Evolutionary conservation across 2,329 filamentous ascomycete genomes (phyloP).

Genomic region (Bipolaris cookei): DNA sequence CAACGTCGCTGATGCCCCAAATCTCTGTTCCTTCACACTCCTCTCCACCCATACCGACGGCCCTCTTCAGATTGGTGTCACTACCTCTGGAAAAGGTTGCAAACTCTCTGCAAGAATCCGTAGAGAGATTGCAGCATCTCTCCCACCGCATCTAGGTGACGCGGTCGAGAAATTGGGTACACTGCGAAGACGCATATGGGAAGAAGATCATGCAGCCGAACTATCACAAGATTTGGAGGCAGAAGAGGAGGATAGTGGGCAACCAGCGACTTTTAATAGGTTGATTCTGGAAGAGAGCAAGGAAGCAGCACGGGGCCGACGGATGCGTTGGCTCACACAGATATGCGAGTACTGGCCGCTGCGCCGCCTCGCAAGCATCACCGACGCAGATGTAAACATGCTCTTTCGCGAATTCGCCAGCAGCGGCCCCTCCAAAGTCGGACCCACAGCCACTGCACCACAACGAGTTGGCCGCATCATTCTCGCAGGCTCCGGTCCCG

Average conservation of each 20-base stretch:
- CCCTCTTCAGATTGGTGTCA: constrained; percentile 91
- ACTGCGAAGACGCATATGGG: constrained; percentile 50
- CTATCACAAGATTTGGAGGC: constrained; percentile 54
- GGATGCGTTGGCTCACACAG: constrained; percentile 92
- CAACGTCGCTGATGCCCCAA: constrained; percentile 87
- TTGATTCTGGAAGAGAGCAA: constrained; percentile 76
- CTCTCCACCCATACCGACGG: constrained; percentile 89
- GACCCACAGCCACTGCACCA: constrained; percentile 25
- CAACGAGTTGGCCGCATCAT: constrained; percentile 71
- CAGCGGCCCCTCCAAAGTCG: constrained; percentile 45
- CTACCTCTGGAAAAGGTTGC: constrained; percentile 92
- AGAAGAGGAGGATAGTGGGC: constrained; percentile 70
- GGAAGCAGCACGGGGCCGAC: constrained; percentile 75
- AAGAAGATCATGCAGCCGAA: constrained; percentile 59
- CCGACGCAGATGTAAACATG: constrained; percentile 76
- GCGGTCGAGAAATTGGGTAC: constrained; percentile 79
- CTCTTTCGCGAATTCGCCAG: constrained; percentile 75
- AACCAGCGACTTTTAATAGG: constrained; percentile 82
- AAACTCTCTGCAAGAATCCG: constrained; percentile 90
- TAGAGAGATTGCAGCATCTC: constrained; percentile 80
- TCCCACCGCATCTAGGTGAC: constrained; percentile 76
- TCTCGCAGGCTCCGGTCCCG: constrained; percentile 89
- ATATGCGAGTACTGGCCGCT: constrained; percentile 99
- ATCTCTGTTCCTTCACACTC: constrained; percentile 86
- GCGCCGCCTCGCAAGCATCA: constrained; percentile 77